A percentile compares a stretch with the other conserved stretches of the same genome.
These are phyloP conservation scores for Saturnispora quitensis DNA, from an alignment of 805 yeast species.

Conservation along the genomic window DNA sequence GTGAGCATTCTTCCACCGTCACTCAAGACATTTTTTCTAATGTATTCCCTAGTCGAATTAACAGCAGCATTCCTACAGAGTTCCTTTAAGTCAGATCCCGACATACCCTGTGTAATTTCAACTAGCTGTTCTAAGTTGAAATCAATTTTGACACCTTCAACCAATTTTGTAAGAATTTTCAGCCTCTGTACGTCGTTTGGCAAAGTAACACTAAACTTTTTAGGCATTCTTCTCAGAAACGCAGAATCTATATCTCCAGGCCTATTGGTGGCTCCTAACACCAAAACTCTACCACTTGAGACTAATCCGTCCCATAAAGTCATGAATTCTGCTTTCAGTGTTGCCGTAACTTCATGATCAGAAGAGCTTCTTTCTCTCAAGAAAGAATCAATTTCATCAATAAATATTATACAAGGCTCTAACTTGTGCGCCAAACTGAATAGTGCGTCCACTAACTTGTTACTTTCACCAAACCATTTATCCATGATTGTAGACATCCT, in stretches of 20 bases:
- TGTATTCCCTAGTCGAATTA: conserved; percentile 79
- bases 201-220: conserved; percentile 67
- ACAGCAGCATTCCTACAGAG: conserved; percentile 90
- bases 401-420: conserved; percentile 90
- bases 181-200: conserved; percentile 63
- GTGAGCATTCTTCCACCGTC: conserved; percentile 29
- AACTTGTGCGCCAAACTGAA: conserved; percentile 83
- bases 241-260: conserved; percentile 89
- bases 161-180: conserved; percentile 59
- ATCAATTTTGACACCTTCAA: conserved; percentile 58
- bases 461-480: conserved; percentile 96
- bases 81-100: conserved; percentile 90
- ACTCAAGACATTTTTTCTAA: conserved; percentile 40
- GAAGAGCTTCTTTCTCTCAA: conserved; percentile 71
- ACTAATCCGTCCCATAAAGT: conserved; percentile 92
- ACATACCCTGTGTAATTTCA: conserved; percentile 56
- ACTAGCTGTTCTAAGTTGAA: conserved; percentile 60
- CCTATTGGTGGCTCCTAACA: conserved; percentile 92
- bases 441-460: conserved; percentile 87
- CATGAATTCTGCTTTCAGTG: conserved; percentile 94
- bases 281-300: conserved; percentile 68
- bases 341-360: conserved; percentile 94
- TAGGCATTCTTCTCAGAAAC: conserved; percentile 86
- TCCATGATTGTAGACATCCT: conserved; percentile 93
- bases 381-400: conserved; percentile 94